A percentile compares a stretch with the other conserved stretches of the same genome.
Evolutionary conservation across 495 filamentous ascomycete species (phyloP).

Genomic region (Aspergillus asperescens): DNA sequence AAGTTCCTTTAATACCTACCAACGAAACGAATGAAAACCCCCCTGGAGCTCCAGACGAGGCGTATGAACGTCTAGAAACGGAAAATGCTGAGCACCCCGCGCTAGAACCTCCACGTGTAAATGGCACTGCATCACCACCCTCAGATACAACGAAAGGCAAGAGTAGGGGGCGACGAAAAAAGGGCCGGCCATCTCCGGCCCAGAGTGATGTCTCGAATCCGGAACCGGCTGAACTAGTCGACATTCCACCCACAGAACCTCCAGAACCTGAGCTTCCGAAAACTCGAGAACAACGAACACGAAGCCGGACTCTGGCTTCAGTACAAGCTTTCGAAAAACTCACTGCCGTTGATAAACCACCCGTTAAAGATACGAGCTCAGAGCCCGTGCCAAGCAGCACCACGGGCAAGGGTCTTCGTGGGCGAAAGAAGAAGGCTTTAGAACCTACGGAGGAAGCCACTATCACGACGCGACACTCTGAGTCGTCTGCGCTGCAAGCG

Average conservation of each 20-base stretch:
- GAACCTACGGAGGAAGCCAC: not conserved
- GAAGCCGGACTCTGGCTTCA: conserved; percentile 13
- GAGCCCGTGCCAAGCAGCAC: not conserved
- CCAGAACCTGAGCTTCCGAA: not conserved
- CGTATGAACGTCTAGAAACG: not conserved
- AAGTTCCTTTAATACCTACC: not conserved
- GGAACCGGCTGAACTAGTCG: not conserved
- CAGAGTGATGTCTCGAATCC: not conserved
- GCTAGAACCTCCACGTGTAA: conserved; percentile 2
- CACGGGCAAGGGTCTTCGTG: conserved; percentile 4
- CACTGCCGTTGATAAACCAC: conserved; percentile 3
- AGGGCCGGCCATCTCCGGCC: conserved; percentile 1
- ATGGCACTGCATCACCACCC: conserved; percentile 13
- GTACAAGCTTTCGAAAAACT: conserved; percentile 5
- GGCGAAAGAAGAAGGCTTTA: conserved; percentile 5
- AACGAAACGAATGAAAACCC: not conserved
- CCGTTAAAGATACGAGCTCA: not conserved
- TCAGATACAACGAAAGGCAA: conserved; percentile 7
- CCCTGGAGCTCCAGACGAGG: not conserved
- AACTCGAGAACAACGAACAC: conserved; percentile 13
- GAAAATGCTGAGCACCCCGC: not conserved
- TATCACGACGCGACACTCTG: not conserved
- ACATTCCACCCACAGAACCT: not conserved
- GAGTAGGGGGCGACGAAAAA: conserved; percentile 9
- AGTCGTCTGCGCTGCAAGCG: not conserved